Evolutionary conservation across 1,139 yeast species (phyloP), one percentile per base, ranked within the genome.

Genomic region (Hansenula lynferdii): DNA sequence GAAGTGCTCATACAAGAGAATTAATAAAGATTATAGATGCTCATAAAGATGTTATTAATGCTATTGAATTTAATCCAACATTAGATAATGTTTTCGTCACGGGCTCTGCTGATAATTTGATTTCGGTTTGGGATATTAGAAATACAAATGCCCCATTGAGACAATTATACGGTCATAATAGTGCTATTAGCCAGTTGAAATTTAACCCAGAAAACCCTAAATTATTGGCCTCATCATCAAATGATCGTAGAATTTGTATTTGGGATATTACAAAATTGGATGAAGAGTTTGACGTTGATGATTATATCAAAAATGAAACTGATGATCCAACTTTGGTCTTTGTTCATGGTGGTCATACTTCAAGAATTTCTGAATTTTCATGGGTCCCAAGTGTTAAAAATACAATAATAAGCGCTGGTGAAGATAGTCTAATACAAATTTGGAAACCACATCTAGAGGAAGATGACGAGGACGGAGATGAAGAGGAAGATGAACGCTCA

Each of bases 261-360:
- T 82, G 84, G 77, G 85, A 85, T 51, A 58, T 80, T 15, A 58
- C 69, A 12, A 58, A 62, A 28, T 51, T 64, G 19, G 70, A 70
- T 14, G 66, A 64, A 28, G 77, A 63, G 12, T 61, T 60, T 22
- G 57, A 51, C 35, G 45, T 44, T 37, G 50, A 62, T 48, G 48
- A 64, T 73, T 21, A 70, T 15, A 63, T 77, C 35, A 65, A 67
- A 36, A 61, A 74, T 25, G 64, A 65, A 20, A 67, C 66, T 37
- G 65, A 65, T 22, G 86, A 80, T 54, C 85, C 85, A n/a, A 72
- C 82, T 50, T 65, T 80, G 47, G 62, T 53, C 19, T 86, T 87
- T 53, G 67, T 75, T 35, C 96, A 87, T 56, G 84, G 84, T 20
- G 96, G 96, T 1, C 96, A 87, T 54, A 75, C 86, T 65, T 69